Conservation (phyloP, 2,329 filamentous ascomycete species). For the Verticillium alfalfae region DNA sequence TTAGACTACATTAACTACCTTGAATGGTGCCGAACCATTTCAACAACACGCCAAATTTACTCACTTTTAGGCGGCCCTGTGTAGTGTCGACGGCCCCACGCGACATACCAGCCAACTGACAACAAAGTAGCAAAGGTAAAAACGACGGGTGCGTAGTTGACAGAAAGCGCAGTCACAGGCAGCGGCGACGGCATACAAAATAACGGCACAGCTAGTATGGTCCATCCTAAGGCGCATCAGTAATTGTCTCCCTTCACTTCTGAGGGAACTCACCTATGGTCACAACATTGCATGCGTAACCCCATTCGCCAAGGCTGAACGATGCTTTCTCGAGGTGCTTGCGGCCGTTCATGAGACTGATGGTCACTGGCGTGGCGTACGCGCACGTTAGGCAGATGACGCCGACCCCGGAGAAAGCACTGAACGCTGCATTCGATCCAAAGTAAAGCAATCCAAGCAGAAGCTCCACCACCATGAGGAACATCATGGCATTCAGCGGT, state of each 20-base stretch:
- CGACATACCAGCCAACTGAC: constrained; percentile 61
- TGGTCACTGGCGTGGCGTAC: constrained; percentile 63
- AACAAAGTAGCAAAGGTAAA: constrained; percentile 61
- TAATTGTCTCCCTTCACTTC: no score
- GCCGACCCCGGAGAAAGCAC: constrained; percentile 64
- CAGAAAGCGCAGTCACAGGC: constrained; percentile 51
- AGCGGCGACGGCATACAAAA: constrained; percentile 67
- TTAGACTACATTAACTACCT: no score
- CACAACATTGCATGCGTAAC: constrained; percentile 55
- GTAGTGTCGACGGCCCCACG: constrained; percentile 66
- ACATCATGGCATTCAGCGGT: constrained; percentile 67
- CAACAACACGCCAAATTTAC: no score
- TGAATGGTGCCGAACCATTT: no score
- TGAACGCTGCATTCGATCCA: constrained; percentile 62
- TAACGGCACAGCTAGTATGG: constrained; percentile 61
- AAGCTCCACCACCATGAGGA: constrained; percentile 61
- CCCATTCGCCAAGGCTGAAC: constrained; percentile 59
- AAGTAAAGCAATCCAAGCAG: constrained; percentile 64
- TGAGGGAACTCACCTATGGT: constrained; percentile 48
- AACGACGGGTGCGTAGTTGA: constrained; percentile 73
- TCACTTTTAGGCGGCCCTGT: constrained; percentile 46
- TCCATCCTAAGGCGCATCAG: constrained; percentile 47
- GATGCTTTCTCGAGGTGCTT: constrained; percentile 49
- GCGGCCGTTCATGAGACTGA: constrained; percentile 57
- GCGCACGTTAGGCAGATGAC: constrained; percentile 65